Base-by-base conservation (phyloP, 495 filamentous ascomycete species). In the Massariosphaeria phaeospora region DNA sequence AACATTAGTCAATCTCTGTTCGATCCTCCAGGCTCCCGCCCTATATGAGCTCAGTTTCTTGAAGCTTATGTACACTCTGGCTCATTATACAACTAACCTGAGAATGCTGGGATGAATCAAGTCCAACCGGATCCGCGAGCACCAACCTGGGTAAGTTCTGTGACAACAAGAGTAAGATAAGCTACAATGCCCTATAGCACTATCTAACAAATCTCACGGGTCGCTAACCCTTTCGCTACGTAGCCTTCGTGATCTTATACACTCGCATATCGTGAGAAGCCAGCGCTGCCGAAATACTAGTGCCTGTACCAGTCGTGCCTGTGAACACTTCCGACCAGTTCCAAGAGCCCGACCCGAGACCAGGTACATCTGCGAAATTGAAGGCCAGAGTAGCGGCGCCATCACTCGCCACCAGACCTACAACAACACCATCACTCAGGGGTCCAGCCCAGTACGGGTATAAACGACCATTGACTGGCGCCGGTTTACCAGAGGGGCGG, bases 401-500 rank as follows among this genome's bases (percentile, higher is more conserved):
- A n/a, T 46, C 25, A 26, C 12, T 30, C 17, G 44, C 44, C 21
- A 56, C 33, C 1, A 56, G 21, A 1, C 43, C 53, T 3, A 56
- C 26, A 12, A 49, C 34, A 18, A 48, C 34, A 17, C 53, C 53
- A 35, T 49, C 53, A 18, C 44, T 56, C 35, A 56, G 30, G 13
- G 43, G 44, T 1, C 53, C 53, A 15, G 53, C 45, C 53, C 53
- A 56, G 36, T 39, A 48, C 13, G 43, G 53, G 30, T 55, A 55
- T n/a, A 55, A 9, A 10, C 20, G 2, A 12, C 21, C 21, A 7
- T 42, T 31, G 5, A 24, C n/a, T 18, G 36, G 36, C n/a, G 21
- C 39, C 2, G 38, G 5, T n/a, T 2, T 21, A 20, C 36, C 36
- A 3, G 36, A 1, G 5, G 49, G 49, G 2, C 11, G 23, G 49